Percentiles rank a stretch among this genome's conserved stretches.
Conservation (phyloP, 2,329 filamentous ascomycete species). For the Lithohypha guttulata region DNA sequence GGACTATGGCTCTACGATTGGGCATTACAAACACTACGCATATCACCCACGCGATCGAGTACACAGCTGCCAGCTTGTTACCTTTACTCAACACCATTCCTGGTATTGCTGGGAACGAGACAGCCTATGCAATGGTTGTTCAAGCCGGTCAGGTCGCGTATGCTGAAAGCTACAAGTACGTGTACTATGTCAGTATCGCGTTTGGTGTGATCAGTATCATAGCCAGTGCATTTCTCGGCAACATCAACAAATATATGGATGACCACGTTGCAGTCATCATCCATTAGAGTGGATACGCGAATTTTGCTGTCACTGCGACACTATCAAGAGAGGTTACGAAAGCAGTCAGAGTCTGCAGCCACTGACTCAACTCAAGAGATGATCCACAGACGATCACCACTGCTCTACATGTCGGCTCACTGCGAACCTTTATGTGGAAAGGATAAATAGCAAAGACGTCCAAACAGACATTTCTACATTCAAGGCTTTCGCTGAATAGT, state of each 20-base stretch:
- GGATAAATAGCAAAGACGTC: no score
- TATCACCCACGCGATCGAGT: conserved; percentile 41
- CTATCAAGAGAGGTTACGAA: no score
- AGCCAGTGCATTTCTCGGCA: conserved; percentile 47
- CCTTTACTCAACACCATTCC: conserved; percentile 25
- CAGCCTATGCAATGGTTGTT: conserved; percentile 43
- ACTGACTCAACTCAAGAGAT: no score
- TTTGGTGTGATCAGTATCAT: conserved; percentile 49
- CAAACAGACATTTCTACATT: no score
- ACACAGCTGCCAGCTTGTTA: conserved; percentile 45
- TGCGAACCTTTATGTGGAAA: no score
- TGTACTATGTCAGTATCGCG: conserved; percentile 52
- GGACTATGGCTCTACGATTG: conserved; percentile 38
- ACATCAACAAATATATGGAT: conserved; percentile 49
- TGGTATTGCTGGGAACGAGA: conserved; percentile 39
- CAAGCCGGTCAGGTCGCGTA: conserved; percentile 46
- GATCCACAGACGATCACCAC: no score
- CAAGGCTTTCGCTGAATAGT: no score
- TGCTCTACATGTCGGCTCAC: no score
- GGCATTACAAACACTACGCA: conserved; percentile 39
- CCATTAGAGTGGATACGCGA: no score
- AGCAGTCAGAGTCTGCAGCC: no score
- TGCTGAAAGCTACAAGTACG: conserved; percentile 48
- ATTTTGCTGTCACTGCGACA: no score
- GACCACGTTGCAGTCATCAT: conserved; percentile 47